Evolutionary conservation across 306 rosid species (phyloP).

Genomic region (Aeschynomene evenia): DNA sequence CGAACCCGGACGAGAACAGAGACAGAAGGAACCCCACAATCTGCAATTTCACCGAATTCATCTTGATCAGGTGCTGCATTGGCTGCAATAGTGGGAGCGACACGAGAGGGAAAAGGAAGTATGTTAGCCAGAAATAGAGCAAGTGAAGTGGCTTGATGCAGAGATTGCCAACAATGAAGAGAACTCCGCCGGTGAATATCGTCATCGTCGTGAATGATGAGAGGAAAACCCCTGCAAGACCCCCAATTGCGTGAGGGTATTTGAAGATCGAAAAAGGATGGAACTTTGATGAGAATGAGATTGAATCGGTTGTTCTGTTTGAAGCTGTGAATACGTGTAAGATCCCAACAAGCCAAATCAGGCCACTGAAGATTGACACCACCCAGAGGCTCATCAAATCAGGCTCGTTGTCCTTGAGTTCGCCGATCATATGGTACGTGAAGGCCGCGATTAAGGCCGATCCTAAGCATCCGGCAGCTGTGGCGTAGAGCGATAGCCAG

Average conservation of each 20-base stretch:
- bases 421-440: slow-evolving; percentile 72
- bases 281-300: slow-evolving; percentile 34
- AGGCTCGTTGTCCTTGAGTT: slow-evolving; percentile 1
- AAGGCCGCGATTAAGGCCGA: slow-evolving; percentile 65
- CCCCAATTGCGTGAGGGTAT: slow-evolving; percentile 70
- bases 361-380: slow-evolving; percentile 83
- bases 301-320: slow-evolving; percentile 33
- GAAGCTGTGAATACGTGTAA: slow-evolving; percentile 49
- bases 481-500: slow-evolving; percentile 56
- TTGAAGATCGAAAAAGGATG: slow-evolving; percentile 49
- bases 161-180: slow-evolving; percentile 65
- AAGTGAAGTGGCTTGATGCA: slow-evolving; percentile 58
- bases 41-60: slow-evolving; percentile 69
- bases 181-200: slow-evolving; percentile 61
- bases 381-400: slow-evolving; percentile 70
- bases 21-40: slow-evolving; percentile 66
- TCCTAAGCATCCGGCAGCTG: slow-evolving; percentile 54
- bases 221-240: slow-evolving; percentile 51
- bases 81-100: slow-evolving; percentile 69
- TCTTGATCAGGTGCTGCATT: slow-evolving; percentile 45
- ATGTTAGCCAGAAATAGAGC: slow-evolving; percentile 63
- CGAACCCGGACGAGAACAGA: slow-evolving; percentile 47
- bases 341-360: slow-evolving; percentile 69
- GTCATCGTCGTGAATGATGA: slow-evolving; percentile 70
- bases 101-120: slow-evolving; percentile 68